Evolutionary conservation across 2,329 filamentous ascomycete genomes (phyloP).

Genomic region (Ascochyta fabae): DNA sequence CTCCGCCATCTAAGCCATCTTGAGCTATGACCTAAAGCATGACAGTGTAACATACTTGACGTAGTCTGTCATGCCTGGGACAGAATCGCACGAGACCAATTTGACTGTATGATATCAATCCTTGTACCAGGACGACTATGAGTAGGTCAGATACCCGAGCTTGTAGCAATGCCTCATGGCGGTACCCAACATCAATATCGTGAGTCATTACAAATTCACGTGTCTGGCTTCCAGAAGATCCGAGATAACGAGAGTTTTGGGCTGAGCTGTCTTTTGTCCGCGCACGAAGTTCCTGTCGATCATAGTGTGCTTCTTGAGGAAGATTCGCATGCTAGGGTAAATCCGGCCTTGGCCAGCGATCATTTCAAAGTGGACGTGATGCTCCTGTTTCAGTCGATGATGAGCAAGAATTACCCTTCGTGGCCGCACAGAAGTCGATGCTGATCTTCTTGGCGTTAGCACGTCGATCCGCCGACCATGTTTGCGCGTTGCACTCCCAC

Average conservation of each 20-base stretch:
- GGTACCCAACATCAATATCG: not conserved
- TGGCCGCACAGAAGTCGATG: slow-evolving; percentile 1
- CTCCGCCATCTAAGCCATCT: not conserved
- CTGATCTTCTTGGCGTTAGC: slow-evolving; percentile 17
- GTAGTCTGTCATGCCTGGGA: not conserved
- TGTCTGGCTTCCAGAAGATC: not conserved
- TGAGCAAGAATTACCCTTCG: slow-evolving; percentile 2
- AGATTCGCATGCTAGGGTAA: slow-evolving; percentile 3
- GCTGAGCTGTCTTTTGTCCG: slow-evolving; percentile 1
- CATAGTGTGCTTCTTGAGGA: slow-evolving; percentile 1
- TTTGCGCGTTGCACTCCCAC: slow-evolving; percentile 6
- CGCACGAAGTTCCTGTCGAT: slow-evolving; percentile 12
- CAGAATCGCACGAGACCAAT: not conserved
- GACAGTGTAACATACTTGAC: slow-evolving; percentile 8
- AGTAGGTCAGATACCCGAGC: not conserved
- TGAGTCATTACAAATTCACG: not conserved
- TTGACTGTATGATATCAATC: not conserved
- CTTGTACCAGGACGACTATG: not conserved
- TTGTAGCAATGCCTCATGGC: not conserved
- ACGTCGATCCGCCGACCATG: not conserved
- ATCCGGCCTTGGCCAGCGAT: slow-evolving; percentile 11
- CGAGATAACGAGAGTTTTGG: slow-evolving; percentile 1
- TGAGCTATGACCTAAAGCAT: not conserved
- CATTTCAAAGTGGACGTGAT: not conserved
- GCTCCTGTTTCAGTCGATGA: slow-evolving; percentile 6